Percentiles rank a stretch among this genome's conserved stretches.
Conservation (phyloP, 208 protist species). For the Endotrypanum monterogeii region DNA sequence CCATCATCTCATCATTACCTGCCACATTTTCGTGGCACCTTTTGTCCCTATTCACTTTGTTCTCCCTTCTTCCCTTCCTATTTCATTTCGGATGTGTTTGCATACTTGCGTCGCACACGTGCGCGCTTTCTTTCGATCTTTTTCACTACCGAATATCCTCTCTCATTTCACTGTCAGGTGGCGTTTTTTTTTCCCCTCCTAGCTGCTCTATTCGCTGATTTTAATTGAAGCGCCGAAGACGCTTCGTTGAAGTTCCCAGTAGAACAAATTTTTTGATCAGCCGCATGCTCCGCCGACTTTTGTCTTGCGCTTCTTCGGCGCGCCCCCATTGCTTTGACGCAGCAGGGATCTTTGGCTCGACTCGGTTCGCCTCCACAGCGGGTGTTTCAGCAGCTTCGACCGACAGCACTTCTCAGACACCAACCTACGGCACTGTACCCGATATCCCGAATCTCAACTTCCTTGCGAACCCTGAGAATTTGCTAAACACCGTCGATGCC, state of each 20-base stretch:
- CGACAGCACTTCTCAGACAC: background rate
- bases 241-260: background rate
- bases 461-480: conserved; percentile 54
- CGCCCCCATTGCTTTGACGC: background rate
- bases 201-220: background rate
- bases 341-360: background rate
- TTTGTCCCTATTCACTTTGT: too few species aligned
- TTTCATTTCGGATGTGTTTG: too few species aligned
- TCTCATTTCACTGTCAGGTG: background rate
- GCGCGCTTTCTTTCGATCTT: background rate
- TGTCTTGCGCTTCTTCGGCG: background rate
- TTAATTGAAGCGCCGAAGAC: background rate
- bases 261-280: background rate
- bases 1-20: too few species aligned
- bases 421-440: conserved; percentile 20
- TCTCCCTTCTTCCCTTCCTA: too few species aligned
- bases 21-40: too few species aligned
- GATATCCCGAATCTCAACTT: conserved; percentile 84
- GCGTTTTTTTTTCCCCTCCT: background rate
- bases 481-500: conserved; percentile 66
- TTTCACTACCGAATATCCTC: background rate
- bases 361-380: background rate
- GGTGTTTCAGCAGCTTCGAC: conserved; percentile 9
- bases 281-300: conserved; percentile 42
- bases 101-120: too few species aligned